Conservation (phyloP, 1,284 basidiomycete species). For the Puccinia polysora region DNA sequence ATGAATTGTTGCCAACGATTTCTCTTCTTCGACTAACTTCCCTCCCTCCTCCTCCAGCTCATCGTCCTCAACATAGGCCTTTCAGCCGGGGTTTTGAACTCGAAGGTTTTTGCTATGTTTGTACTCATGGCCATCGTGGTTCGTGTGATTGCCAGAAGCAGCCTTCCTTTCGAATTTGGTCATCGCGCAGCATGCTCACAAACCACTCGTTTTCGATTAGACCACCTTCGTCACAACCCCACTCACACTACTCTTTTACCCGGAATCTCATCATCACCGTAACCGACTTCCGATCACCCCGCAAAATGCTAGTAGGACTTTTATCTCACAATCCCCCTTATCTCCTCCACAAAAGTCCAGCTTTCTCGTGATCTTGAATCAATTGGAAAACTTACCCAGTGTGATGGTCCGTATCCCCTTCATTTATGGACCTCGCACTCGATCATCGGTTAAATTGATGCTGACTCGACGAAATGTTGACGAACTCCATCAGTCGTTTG, state of each 20-base stretch:
- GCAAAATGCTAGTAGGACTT: constrained; percentile 1
- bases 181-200: too few species aligned
- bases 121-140: constrained; percentile 79
- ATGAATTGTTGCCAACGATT: not conserved
- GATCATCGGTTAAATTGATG: not conserved
- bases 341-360: constrained; percentile 55
- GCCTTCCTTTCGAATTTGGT: not conserved
- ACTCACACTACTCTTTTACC: constrained; percentile 54
- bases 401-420: constrained; percentile 56
- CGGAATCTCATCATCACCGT: constrained; percentile 53
- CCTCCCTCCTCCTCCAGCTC: constrained; percentile 56
- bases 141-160: constrained; percentile 51
- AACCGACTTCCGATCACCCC: constrained; percentile 47
- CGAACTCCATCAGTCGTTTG: constrained; percentile 22
- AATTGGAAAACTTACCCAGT: constrained; percentile 71
- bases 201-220: too few species aligned
- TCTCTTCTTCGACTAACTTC: not conserved
- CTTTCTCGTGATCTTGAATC: constrained; percentile 82
- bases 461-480: not conserved
- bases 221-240: constrained; percentile 55
- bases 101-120: constrained; percentile 70
- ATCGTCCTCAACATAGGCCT: constrained; percentile 90
- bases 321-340: not conserved
- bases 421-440: constrained; percentile 47
- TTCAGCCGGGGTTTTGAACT: constrained; percentile 70